Evolutionary conservation across 1,139 yeast species (phyloP).

Genomic region (Saccharomyces hybrid): DNA sequence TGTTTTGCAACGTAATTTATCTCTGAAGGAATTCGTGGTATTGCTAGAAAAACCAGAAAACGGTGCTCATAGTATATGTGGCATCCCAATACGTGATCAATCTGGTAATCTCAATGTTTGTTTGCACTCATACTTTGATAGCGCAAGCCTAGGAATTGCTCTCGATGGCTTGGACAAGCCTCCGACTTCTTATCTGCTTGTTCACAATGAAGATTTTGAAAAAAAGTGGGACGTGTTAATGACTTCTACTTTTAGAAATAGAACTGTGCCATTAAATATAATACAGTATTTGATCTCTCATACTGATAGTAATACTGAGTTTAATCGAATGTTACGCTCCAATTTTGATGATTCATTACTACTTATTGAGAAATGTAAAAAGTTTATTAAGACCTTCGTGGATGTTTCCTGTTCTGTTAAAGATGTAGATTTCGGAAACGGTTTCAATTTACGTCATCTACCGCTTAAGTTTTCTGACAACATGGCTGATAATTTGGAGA

Average conservation of each 20-base stretch:
- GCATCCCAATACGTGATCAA: conserved; percentile 11
- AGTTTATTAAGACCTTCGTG: background rate
- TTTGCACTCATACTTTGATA: conserved; percentile 43
- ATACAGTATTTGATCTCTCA: background rate
- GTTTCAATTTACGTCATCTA: conserved; percentile 8
- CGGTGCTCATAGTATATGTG: background rate
- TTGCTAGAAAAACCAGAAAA: conserved; percentile 5
- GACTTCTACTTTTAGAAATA: background rate
- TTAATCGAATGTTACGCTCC: background rate
- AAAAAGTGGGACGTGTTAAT: background rate
- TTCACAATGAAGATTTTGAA: background rate
- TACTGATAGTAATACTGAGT: background rate
- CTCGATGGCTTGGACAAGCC: background rate
- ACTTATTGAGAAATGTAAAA: background rate
- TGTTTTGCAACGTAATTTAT: conserved; percentile 36
- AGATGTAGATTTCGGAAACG: conserved; percentile 8
- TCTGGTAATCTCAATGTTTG: conserved; percentile 32
- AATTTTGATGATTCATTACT: background rate
- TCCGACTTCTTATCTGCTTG: background rate
- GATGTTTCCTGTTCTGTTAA: background rate
- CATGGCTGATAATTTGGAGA: conserved; percentile 5
- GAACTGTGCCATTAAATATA: background rate
- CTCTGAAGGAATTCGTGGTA: conserved; percentile 41
- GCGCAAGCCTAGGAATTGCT: conserved; percentile 7
- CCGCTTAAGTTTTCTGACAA: conserved; percentile 7